Evolutionary conservation across 257 asterid species (phyloP).

Genomic region (Ilex aquifolium): DNA sequence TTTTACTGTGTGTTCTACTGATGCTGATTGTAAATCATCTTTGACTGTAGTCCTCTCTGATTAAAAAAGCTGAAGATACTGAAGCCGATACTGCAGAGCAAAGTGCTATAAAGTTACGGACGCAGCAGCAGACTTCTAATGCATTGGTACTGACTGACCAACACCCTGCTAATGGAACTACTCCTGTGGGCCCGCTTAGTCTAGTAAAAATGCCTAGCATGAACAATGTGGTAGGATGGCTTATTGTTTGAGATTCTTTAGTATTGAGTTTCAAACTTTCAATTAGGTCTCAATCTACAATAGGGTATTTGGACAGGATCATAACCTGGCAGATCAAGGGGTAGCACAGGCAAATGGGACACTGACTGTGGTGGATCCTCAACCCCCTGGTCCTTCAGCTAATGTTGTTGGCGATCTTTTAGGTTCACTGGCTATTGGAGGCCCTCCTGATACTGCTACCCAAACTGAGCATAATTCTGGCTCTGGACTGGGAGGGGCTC

Average conservation of each 20-base stretch:
- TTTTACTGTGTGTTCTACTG: too few species aligned
- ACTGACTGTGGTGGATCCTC: slow-evolving; percentile 70
- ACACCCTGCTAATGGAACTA: slow-evolving; percentile 63
- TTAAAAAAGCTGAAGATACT: slow-evolving; percentile 78
- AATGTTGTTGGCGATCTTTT: slow-evolving; percentile 88
- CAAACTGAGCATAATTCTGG: slow-evolving; percentile 43
- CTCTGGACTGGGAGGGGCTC: slow-evolving; percentile 39
- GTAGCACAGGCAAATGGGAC: slow-evolving; percentile 61
- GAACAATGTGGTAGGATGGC: slow-evolving; percentile 50
- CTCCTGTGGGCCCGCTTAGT: slow-evolving; percentile 64
- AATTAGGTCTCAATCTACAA: slow-evolving; percentile 17
- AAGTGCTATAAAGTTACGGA: slow-evolving; percentile 86
- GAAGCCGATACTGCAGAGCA: slow-evolving; percentile 97
- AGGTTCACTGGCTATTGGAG: slow-evolving; percentile 78
- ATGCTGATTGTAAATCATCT: too few species aligned
- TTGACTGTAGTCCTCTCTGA: slow-evolving; percentile 62
- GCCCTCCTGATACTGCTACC: slow-evolving; percentile 42
- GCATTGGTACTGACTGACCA: slow-evolving; percentile 81
- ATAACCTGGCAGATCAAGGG: slow-evolving; percentile 41
- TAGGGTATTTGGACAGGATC: slow-evolving; percentile 40
- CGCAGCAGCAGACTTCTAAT: slow-evolving; percentile 81
- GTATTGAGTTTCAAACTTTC: slow-evolving; percentile 4
- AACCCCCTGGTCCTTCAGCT: slow-evolving; percentile 59
- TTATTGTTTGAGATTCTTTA: slow-evolving; percentile 11
- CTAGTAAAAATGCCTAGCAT: slow-evolving; percentile 68